A percentile compares a stretch with the other conserved stretches of the same genome.
Conservation (phyloP, 225 moss, liverwort and hornwort species). For the Physcomitrium patens region DNA sequence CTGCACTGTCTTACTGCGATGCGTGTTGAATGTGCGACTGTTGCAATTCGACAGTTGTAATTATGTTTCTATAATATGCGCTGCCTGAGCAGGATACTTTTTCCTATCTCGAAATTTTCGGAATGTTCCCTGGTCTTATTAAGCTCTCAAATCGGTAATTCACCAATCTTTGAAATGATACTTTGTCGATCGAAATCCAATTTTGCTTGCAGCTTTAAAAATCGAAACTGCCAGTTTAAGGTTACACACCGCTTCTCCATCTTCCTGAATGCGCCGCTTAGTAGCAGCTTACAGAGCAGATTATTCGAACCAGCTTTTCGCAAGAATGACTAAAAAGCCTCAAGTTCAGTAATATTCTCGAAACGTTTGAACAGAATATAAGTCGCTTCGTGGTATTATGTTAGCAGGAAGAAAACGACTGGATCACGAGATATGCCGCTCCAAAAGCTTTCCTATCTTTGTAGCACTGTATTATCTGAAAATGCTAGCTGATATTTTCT, state of each 20-base stretch:
- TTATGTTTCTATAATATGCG: too few species aligned
- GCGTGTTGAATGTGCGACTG: too few species aligned
- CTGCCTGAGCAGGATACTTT: too few species aligned
- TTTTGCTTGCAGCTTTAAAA: neutral
- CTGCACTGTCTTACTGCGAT: too few species aligned
- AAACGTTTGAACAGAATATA: too few species aligned
- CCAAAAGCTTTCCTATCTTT: neutral
- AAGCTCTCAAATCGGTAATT: too few species aligned
- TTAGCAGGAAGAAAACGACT: neutral
- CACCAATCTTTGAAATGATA: too few species aligned
- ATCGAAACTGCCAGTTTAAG: neutral
- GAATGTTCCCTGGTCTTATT: too few species aligned
- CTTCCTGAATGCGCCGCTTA: neutral
- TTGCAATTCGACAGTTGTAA: too few species aligned
- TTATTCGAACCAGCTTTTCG: neutral
- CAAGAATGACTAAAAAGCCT: neutral
- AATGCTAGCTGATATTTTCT: neutral
- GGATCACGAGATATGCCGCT: neutral
- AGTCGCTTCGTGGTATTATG: neutral
- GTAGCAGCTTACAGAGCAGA: neutral
- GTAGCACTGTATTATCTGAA: neutral
- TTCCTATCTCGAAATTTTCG: too few species aligned
- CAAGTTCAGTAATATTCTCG: neutral
- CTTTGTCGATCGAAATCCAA: too few species aligned
- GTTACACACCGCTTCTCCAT: neutral